These are phyloP conservation scores for Symbiodinium pilosum DNA, from an alignment of 73 alveolate genomes.

Conservation along the genomic window DNA sequence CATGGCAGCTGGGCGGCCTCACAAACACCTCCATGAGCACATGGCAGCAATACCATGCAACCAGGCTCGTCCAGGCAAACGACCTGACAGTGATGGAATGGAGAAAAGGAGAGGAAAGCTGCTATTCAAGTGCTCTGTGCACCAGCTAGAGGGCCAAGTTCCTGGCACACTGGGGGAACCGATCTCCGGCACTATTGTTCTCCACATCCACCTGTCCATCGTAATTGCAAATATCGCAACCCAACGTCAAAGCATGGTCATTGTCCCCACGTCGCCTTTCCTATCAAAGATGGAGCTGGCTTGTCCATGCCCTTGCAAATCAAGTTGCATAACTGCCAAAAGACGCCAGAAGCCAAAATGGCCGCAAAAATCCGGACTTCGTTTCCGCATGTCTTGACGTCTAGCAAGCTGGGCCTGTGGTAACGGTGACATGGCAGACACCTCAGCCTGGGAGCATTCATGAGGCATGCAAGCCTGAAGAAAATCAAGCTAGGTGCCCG, in stretches of 20 bases:
- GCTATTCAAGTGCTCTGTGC: no score
- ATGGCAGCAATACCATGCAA: constrained; percentile 77
- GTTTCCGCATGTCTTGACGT: not conserved
- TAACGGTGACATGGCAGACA: not conserved
- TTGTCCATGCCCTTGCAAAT: constrained; percentile 7
- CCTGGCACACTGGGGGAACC: constrained; percentile 68
- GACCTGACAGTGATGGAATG: constrained; percentile 28
- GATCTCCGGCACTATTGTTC: constrained; percentile 25
- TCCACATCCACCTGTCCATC: constrained; percentile 72
- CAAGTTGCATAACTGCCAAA: no score
- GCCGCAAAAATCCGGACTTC: not conserved
- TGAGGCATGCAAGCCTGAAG: no score
- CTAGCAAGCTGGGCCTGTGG: not conserved
- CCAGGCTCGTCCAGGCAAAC: constrained; percentile 90
- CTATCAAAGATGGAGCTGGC: constrained; percentile 58
- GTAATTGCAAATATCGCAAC: not conserved
- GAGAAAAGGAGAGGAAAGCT: no score
- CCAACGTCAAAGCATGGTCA: no score
- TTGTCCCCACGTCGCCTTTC: constrained; percentile 5
- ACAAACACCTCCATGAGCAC: constrained; percentile 93
- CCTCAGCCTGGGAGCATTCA: not conserved
- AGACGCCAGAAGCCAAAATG: no score
- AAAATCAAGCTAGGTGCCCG: not conserved
- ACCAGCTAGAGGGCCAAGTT: not conserved
- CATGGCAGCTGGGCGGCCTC: constrained; percentile 21